These are phyloP conservation scores for Saccharomyces hybrid DNA, from an alignment of 1,139 yeast species.

Conservation along the genomic window DNA sequence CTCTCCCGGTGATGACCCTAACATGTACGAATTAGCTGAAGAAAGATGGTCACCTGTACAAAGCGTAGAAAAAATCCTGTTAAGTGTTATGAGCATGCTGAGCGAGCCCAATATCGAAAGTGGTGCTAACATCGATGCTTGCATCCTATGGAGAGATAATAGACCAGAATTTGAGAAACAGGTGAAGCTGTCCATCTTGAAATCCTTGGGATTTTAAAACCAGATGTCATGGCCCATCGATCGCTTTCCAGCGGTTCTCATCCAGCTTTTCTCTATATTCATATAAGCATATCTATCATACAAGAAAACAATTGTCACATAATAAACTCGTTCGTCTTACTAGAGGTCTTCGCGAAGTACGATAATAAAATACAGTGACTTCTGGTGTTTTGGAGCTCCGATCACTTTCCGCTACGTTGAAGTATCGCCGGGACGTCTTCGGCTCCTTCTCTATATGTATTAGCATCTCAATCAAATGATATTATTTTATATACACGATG, in stretches of 20 bases:
- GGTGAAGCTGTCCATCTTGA: conserved; percentile 37
- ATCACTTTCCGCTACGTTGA: not conserved
- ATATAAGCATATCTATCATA: conserved; percentile 1
- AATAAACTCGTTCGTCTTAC: not conserved
- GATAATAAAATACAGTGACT: too few species aligned
- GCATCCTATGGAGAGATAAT: conserved; percentile 88
- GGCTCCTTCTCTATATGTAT: not conserved
- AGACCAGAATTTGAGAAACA: conserved; percentile 56
- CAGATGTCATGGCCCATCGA: not conserved
- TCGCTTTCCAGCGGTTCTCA: not conserved
- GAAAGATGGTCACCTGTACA: conserved; percentile 98
- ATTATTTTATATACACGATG: not conserved
- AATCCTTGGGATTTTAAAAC: conserved; percentile 27
- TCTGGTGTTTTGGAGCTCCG: not conserved
- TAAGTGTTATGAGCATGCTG: conserved; percentile 91
- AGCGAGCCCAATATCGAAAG: conserved; percentile 96
- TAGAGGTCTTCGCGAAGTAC: not conserved
- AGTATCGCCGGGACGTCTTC: not conserved
- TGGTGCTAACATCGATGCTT: conserved; percentile 96
- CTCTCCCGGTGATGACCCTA: conserved; percentile 95
- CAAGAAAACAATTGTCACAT: not conserved
- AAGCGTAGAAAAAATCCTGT: conserved; percentile 85
- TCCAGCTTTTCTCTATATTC: conserved; percentile 1
- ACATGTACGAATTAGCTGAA: conserved; percentile 88
- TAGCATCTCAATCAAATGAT: not conserved